Conservation (phyloP, 768 basidiomycete genomes). For the Xerocomus brunneocitrinus region DNA sequence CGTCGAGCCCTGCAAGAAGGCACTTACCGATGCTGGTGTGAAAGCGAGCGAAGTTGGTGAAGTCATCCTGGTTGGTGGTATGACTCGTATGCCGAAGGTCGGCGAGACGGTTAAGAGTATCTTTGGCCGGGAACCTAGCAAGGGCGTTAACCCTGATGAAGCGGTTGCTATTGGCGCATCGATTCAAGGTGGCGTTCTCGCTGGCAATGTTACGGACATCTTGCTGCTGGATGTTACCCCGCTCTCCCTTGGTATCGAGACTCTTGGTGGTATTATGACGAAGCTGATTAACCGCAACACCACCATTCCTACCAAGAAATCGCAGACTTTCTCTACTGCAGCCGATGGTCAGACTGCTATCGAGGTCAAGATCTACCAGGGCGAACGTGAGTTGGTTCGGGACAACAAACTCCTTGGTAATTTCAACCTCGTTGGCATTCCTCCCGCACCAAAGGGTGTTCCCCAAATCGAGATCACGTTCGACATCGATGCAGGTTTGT, state of each 20-base stretch:
- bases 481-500: constrained; percentile 90
- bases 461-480: constrained; percentile 85
- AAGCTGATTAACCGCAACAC: constrained; percentile 98
- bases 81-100: constrained; percentile 97
- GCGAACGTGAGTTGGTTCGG: constrained; percentile 96
- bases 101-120: constrained; percentile 80
- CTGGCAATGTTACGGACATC: constrained; percentile 95
- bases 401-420: constrained; percentile 99
- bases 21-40: constrained; percentile 86
- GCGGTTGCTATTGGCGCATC: constrained; percentile 98
- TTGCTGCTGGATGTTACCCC: constrained; percentile 95
- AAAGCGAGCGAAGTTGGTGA: constrained; percentile 93
- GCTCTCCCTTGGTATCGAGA: constrained; percentile 92
- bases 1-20: constrained; percentile 96
- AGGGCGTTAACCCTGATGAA: constrained; percentile 99
- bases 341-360: constrained; percentile 99
- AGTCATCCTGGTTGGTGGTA: constrained; percentile 97
- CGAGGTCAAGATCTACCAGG: constrained; percentile 99
- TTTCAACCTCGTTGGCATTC: constrained; percentile 99
- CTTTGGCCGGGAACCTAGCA: constrained; percentile 95
- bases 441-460: constrained; percentile 71
- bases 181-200: constrained; percentile 96
- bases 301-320: constrained; percentile 99
- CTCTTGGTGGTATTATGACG: constrained; percentile 99
- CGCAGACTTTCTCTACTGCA: constrained; percentile 97